Evolutionary conservation across 768 basidiomycete species (phyloP).

Genomic region (Leucogyrophana mollusca): DNA sequence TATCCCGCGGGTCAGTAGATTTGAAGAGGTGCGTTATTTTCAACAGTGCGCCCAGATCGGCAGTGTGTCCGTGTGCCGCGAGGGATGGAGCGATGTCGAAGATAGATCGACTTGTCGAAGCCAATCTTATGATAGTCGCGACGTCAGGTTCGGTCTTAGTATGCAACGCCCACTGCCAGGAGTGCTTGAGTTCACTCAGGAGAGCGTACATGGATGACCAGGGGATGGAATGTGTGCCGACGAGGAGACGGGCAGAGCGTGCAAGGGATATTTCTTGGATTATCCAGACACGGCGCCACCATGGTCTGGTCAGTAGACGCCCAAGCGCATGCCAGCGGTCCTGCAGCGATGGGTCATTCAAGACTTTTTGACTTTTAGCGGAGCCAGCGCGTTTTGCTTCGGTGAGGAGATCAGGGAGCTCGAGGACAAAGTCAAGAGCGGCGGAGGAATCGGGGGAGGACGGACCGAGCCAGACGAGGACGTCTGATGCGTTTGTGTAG

Average conservation of each 20-base stretch:
- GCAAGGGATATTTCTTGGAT: constrained; percentile 9
- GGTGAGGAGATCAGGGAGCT: neutral
- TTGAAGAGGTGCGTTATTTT: constrained; percentile 3
- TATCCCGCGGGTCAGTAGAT: constrained; percentile 8
- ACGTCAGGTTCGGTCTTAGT: neutral
- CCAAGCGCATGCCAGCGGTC: constrained; percentile 2
- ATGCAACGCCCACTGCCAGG: constrained; percentile 2
- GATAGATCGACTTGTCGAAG: constrained; percentile 1
- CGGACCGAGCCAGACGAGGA: constrained; percentile 4
- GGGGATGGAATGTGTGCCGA: neutral
- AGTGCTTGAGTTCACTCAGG: constrained; percentile 1
- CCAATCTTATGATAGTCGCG: neutral
- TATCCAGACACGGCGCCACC: constrained; percentile 5
- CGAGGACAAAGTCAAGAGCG: constrained; percentile 1
- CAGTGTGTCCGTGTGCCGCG: neutral
- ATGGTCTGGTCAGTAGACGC: neutral
- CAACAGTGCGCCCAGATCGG: neutral
- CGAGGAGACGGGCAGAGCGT: neutral
- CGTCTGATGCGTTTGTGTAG: constrained; percentile 1
- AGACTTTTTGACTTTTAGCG: neutral
- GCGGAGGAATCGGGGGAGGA: neutral
- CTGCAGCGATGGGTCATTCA: neutral
- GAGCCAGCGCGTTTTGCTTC: neutral
- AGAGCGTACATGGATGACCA: constrained; percentile 1
- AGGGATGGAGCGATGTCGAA: neutral